Base-by-base conservation (phyloP, 2,329 filamentous ascomycete genomes). In the Alternaria consortialis region DNA sequence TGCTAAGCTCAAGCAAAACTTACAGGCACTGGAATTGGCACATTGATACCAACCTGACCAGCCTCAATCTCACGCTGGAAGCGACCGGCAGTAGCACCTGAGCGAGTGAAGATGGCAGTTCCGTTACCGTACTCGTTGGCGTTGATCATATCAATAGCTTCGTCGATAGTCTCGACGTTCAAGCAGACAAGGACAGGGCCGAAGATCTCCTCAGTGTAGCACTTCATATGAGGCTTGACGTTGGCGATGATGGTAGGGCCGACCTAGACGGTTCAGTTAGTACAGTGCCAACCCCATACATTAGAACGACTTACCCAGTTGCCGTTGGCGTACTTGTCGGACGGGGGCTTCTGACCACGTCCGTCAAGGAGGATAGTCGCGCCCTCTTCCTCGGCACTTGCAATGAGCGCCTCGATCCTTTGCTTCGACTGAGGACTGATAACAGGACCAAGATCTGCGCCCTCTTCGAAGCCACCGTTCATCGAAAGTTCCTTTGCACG, bases 41-140 rank as follows among this genome's bases (percentile, higher is more conserved):
- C 91, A 72, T 95, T 95, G 83, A 95, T 91, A 50, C 92, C 92
- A 12, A 95, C 89, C 83, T 95, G 92, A 25, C 92, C 92, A 55
- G 91, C 91, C 82, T 95, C 90, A 71, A 95, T 93, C 76, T 91
- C 87, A 75, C 88, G 87, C 74, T 92, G 89, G 86, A 94, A 95
- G 25, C 86, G 85, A 75, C 90, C 89, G 40, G 92, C 92, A 13
- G 91, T 93, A 7, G 91, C 84, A 23, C 92, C 92, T 20, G 88
- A 91, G 66, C 87, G 85, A 13, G 92, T 95, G 83, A 95, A 95
- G 83, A 95, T 92, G 72, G 92, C 91, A 11, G 89, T 89, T 67
- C 92, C 92, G 83, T 95, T 95, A 69, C 92, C 92, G 79, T 95
- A 95, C 80, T 93, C 90, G 81, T 95, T 95, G 62, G 82, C 84